Evolutionary conservation across 768 basidiomycete genomes (phyloP).

Genomic region (Tephrocybe sp.): DNA sequence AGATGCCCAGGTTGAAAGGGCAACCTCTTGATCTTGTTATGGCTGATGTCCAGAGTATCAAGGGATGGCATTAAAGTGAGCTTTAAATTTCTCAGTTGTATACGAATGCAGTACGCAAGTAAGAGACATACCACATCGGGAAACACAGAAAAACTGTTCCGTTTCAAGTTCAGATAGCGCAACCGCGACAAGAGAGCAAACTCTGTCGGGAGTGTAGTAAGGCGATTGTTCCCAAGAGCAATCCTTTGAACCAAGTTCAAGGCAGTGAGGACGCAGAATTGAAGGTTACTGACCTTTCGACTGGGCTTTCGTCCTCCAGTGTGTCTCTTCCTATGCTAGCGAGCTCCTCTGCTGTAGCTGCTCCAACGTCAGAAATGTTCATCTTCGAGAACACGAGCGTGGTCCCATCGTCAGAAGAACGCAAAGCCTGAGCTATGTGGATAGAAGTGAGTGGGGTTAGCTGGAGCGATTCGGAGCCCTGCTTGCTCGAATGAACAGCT

Average conservation of each 20-base stretch:
- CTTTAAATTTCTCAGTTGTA: slow-evolving; percentile 39
- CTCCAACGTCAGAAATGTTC: slow-evolving; percentile 72
- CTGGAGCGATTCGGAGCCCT: slow-evolving; percentile 5
- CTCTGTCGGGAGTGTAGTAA: slow-evolving; percentile 73
- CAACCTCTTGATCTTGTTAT: slow-evolving; percentile 83
- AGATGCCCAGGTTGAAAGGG: slow-evolving; percentile 82
- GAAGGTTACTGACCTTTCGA: slow-evolving; percentile 55
- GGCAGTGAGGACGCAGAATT: neutral
- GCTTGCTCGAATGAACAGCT: slow-evolving; percentile 16
- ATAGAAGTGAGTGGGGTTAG: slow-evolving; percentile 46
- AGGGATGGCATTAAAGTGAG: slow-evolving; percentile 82
- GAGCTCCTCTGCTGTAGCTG: slow-evolving; percentile 77
- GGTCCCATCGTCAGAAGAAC: slow-evolving; percentile 74
- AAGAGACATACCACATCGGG: slow-evolving; percentile 76
- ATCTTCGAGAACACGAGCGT: slow-evolving; percentile 86
- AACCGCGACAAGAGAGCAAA: slow-evolving; percentile 73
- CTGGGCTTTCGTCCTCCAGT: slow-evolving; percentile 47
- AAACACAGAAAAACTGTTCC: slow-evolving; percentile 79
- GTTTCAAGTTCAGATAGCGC: slow-evolving; percentile 85
- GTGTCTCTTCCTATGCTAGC: slow-evolving; percentile 54
- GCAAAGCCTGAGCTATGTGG: slow-evolving; percentile 67
- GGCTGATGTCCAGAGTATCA: slow-evolving; percentile 92
- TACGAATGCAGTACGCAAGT: slow-evolving; percentile 2
- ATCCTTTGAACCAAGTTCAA: slow-evolving; percentile 52
- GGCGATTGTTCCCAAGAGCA: slow-evolving; percentile 82